A percentile compares a stretch with the other conserved stretches of the same genome.
These are phyloP conservation scores for Colletotrichum acutatum DNA, from an alignment of 2,329 filamentous ascomycete genomes.

Conservation along the genomic window DNA sequence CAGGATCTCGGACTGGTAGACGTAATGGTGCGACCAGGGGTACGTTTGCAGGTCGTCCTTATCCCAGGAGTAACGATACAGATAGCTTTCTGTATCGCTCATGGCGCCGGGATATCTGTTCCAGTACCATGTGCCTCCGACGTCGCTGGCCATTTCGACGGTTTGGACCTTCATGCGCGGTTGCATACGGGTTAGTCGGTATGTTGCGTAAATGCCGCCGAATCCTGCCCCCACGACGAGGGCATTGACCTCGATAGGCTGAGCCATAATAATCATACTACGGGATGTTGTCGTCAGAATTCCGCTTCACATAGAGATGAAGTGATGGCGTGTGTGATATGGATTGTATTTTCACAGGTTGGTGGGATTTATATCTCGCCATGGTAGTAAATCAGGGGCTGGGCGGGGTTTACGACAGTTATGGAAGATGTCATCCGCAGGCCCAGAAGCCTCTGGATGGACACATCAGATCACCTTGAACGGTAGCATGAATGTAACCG, in stretches of 20 bases:
- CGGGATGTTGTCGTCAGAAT: background rate
- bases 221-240: background rate
- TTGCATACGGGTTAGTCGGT: background rate
- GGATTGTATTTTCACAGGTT: no score
- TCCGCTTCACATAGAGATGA: no score
- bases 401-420: background rate
- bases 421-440: background rate
- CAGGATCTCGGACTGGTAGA: constrained; percentile 27
- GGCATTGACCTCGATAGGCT: background rate
- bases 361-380: no score
- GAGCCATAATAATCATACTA: no score
- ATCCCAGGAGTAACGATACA: constrained; percentile 23
- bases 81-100: background rate
- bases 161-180: background rate
- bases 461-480: background rate
- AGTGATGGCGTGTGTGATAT: no score
- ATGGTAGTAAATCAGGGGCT: no score
- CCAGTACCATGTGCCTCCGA: background rate
- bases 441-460: background rate
- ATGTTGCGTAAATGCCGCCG: background rate
- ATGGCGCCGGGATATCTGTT: background rate
- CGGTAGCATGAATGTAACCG: background rate
- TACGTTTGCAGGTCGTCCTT: constrained; percentile 25
- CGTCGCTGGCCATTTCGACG: background rate
- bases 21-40: constrained; percentile 18